A percentile compares a stretch with the other conserved stretches of the same genome.
phyloP scores from a whole-genome alignment of 306 rosid genomes.

The Inga leiocalycina region DNA sequence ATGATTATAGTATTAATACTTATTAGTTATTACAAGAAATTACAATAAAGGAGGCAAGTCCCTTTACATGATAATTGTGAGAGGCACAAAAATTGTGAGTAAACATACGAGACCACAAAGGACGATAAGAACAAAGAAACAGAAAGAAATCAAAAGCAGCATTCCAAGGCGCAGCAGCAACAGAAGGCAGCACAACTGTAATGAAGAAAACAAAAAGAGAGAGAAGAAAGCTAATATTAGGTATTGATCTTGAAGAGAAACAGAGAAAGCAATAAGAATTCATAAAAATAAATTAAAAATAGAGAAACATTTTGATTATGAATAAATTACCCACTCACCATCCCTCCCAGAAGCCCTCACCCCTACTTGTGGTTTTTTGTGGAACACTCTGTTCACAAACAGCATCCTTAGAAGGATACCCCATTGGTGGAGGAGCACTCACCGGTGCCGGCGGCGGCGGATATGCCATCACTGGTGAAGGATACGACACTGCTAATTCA shows the following conservation, averaged over 20 bases:
- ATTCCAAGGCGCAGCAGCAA: constrained; percentile 61
- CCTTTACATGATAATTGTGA: too few species aligned
- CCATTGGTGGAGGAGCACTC: constrained; percentile 44
- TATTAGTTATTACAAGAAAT: too few species aligned
- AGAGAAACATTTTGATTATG: neutral
- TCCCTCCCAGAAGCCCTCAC: constrained; percentile 69
- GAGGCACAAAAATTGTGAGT: too few species aligned
- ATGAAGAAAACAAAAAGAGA: too few species aligned
- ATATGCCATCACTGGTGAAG: constrained; percentile 35
- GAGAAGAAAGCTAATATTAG: neutral
- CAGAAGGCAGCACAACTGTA: constrained; percentile 64
- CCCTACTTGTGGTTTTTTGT: constrained; percentile 39
- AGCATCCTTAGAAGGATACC: constrained; percentile 45
- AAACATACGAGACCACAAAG: too few species aligned
- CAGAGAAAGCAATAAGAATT: neutral
- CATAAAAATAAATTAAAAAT: neutral
- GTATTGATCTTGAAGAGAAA: neutral
- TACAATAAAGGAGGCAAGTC: too few species aligned
- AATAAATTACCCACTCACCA: constrained; percentile 39
- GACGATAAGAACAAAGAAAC: neutral
- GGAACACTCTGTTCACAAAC: constrained; percentile 32
- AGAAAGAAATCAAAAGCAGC: constrained; percentile 34
- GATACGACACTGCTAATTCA: neutral
- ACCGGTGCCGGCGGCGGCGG: constrained; percentile 4
- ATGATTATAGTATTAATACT: too few species aligned